Conservation (phyloP, 352 stramenopile genomes). For the Phytophthora tentaculata region DNA sequence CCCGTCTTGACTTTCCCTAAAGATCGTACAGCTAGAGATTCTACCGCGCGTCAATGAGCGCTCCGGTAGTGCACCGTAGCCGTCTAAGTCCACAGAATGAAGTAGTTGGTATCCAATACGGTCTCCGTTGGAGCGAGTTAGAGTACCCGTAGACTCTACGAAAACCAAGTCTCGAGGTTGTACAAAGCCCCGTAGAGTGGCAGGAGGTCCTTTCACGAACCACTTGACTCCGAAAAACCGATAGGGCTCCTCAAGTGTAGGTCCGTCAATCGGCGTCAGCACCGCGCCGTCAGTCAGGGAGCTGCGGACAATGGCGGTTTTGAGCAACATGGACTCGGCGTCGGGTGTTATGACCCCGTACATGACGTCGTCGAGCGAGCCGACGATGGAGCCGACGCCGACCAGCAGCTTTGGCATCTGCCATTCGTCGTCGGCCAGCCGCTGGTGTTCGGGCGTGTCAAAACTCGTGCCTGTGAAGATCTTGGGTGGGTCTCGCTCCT, state of each 20-base stretch:
- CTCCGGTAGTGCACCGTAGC: slow-evolving; percentile 27
- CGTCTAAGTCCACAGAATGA: slow-evolving; percentile 49
- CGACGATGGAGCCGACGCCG: slow-evolving; percentile 46
- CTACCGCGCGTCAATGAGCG: slow-evolving; percentile 40
- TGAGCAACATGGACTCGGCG: slow-evolving; percentile 43
- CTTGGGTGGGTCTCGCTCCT: slow-evolving; percentile 45
- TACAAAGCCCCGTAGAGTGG: slow-evolving; percentile 38
- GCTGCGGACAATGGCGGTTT: slow-evolving; percentile 43
- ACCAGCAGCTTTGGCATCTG: slow-evolving; percentile 55
- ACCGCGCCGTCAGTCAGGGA: slow-evolving; percentile 48
- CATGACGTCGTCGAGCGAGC: slow-evolving; percentile 70
- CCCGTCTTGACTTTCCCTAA: slow-evolving; percentile 32
- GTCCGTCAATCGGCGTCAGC: slow-evolving; percentile 38
- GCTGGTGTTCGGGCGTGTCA: slow-evolving; percentile 31
- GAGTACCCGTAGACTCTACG: slow-evolving; percentile 45
- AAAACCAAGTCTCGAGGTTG: slow-evolving; percentile 49
- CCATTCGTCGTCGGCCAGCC: slow-evolving; percentile 48
- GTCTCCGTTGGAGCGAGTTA: slow-evolving; percentile 34
- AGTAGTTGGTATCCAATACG: slow-evolving; percentile 49
- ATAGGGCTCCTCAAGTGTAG: slow-evolving; percentile 41
- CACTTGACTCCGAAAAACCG: slow-evolving; percentile 60
- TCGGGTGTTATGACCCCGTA: slow-evolving; percentile 55
- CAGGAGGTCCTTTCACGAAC: slow-evolving; percentile 48
- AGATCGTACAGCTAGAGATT: slow-evolving; percentile 54
- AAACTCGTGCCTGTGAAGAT: slow-evolving; percentile 35